Evolutionary conservation across 2,329 filamentous ascomycete genomes (phyloP).

Genomic region (Rhinocladiella similis): DNA sequence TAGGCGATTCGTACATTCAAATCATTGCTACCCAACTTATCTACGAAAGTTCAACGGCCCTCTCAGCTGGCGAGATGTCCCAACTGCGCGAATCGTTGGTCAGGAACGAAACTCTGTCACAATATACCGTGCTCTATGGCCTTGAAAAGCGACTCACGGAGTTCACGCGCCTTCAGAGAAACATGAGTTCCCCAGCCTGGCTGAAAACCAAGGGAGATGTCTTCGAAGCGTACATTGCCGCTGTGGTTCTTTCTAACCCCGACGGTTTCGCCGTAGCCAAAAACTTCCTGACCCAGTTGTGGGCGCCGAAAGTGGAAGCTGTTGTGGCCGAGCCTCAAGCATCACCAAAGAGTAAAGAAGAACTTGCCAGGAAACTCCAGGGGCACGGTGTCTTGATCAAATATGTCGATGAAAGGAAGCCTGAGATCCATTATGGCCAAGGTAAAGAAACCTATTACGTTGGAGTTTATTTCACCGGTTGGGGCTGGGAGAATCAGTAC

Average conservation of each 20-base stretch:
- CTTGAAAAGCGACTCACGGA: conserved; percentile 66
- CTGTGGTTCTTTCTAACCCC: conserved; percentile 68
- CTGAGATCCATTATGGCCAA: conserved; percentile 34
- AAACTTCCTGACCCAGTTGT: conserved; percentile 73
- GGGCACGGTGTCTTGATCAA: conserved; percentile 59
- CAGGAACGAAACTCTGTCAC: conserved; percentile 74
- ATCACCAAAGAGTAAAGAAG: conserved; percentile 53
- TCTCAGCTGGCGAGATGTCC: conserved; percentile 68
- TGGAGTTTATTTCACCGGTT: conserved; percentile 50
- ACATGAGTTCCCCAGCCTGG: conserved; percentile 51
- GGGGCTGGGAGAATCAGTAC: conserved; percentile 45
- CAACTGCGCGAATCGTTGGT: conserved; percentile 77
- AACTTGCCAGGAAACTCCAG: conserved; percentile 54
- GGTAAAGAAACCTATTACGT: conserved; percentile 45
- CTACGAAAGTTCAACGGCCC: conserved; percentile 66
- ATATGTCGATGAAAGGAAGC: conserved; percentile 53
- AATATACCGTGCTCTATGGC: conserved; percentile 69
- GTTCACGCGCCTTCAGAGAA: conserved; percentile 39
- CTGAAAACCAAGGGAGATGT: conserved; percentile 78
- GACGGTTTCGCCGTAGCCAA: conserved; percentile 59
- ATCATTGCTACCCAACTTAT: conserved; percentile 74
- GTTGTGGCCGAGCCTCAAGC: conserved; percentile 28
- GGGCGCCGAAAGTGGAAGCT: conserved; percentile 63
- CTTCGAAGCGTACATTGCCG: conserved; percentile 88
- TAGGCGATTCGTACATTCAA: conserved; percentile 85